Percentiles rank a stretch among this genome's conserved stretches.
Evolutionary conservation across 306 rosid species (phyloP).

Genomic region (Gynostemma pentaphyllum): DNA sequence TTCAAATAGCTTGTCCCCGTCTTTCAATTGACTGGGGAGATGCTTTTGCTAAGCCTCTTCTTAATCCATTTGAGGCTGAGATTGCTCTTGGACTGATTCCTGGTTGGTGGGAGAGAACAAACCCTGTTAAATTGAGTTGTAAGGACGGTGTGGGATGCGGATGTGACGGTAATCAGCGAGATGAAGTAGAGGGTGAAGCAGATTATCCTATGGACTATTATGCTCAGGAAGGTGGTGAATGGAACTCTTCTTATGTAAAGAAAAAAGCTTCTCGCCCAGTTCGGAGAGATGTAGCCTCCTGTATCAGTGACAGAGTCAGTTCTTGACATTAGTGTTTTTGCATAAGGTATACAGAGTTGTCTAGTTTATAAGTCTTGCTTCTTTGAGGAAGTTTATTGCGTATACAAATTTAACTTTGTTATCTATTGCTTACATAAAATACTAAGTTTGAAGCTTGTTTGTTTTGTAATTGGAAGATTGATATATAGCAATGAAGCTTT

Average conservation of each 20-base stretch:
- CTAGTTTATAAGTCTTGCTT: background rate
- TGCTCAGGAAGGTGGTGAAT: slow-evolving; percentile 85
- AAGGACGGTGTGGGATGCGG: slow-evolving; percentile 19
- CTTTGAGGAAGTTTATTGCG: background rate
- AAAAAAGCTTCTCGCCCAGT: slow-evolving; percentile 39
- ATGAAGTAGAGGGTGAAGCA: slow-evolving; percentile 21
- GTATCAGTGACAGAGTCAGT: background rate
- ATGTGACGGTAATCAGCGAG: slow-evolving; percentile 8
- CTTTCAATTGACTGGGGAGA: slow-evolving; percentile 96
- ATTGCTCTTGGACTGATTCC: slow-evolving; percentile 67
- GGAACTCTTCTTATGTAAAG: slow-evolving; percentile 76
- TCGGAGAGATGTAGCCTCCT: slow-evolving; percentile 21
- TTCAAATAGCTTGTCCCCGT: slow-evolving; percentile 90
- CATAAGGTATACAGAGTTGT: background rate
- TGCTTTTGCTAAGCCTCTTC: slow-evolving; percentile 70
- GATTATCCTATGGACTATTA: slow-evolving; percentile 94
- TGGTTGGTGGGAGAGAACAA: slow-evolving; percentile 83
- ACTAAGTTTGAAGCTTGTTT: background rate
- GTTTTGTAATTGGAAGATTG: background rate
- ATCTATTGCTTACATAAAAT: background rate
- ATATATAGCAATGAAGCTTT: background rate
- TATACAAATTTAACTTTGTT: background rate
- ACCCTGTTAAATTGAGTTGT: slow-evolving; percentile 21
- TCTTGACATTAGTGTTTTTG: background rate
- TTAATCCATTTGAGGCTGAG: slow-evolving; percentile 86